phyloP scores from a whole-genome alignment of 2,329 filamentous ascomycete species.

The Xylariaceae sp. region DNA sequence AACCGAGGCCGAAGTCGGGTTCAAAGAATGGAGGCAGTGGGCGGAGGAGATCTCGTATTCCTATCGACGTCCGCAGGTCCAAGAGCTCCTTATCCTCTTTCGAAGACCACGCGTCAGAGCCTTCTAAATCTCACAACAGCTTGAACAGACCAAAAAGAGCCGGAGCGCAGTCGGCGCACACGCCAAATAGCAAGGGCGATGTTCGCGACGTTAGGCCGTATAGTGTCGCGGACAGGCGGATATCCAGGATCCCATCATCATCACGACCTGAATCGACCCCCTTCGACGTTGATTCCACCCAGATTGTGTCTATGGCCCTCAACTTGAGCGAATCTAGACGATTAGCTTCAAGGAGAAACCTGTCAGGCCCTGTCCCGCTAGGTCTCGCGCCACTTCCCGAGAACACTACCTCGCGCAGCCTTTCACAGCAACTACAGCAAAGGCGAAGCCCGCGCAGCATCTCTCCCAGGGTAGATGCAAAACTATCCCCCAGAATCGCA shows the following conservation, averaged over 20 bases:
- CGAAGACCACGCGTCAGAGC: slow-evolving; percentile 10
- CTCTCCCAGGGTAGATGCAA: slow-evolving; percentile 51
- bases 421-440: slow-evolving; percentile 66
- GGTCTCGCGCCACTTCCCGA: slow-evolving; percentile 49
- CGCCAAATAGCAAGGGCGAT: slow-evolving; percentile 13
- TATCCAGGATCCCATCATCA: slow-evolving; percentile 24
- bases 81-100: slow-evolving; percentile 22
- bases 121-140: slow-evolving; percentile 11
- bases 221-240: slow-evolving; percentile 24
- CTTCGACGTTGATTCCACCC: slow-evolving; percentile 70
- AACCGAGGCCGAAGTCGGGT: slow-evolving; percentile 11
- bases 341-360: slow-evolving; percentile 54
- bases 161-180: slow-evolving; percentile 14
- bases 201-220: slow-evolving; percentile 23
- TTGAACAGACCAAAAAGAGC: slow-evolving; percentile 17
- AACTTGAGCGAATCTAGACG: slow-evolving; percentile 77
- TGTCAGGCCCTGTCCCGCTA: slow-evolving; percentile 46
- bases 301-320: slow-evolving; percentile 89
- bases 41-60: slow-evolving; percentile 30
- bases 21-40: slow-evolving; percentile 27
- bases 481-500: slow-evolving; percentile 36
- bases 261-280: slow-evolving; percentile 25
- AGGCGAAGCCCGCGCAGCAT: slow-evolving; percentile 55
- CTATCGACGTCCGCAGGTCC: slow-evolving; percentile 27
- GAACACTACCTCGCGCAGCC: slow-evolving; percentile 49